Percentiles rank a stretch among this genome's conserved stretches.
Evolutionary conservation across 768 basidiomycete species (phyloP).

Genomic region (Cubamyces lactineus): DNA sequence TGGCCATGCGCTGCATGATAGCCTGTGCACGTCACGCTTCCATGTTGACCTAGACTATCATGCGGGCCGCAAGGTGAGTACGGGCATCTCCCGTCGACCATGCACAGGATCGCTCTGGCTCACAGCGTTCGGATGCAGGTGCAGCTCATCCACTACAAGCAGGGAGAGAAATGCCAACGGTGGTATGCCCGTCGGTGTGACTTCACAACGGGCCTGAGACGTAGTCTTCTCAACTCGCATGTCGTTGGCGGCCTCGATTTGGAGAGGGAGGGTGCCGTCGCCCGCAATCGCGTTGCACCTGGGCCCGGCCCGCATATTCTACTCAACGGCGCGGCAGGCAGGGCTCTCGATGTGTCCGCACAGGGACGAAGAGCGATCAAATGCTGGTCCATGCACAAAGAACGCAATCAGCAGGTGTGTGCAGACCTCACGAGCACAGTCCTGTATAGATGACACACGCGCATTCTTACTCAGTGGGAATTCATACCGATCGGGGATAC

Average conservation of each 20-base stretch:
- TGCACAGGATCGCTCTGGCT: neutral
- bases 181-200: neutral
- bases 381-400: neutral
- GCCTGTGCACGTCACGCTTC: no score
- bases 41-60: no score
- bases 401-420: neutral
- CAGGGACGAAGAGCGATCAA: neutral
- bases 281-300: neutral
- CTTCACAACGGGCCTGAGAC: neutral
- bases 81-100: neutral
- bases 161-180: neutral
- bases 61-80: neutral
- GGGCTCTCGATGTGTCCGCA: neutral
- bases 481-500: neutral
- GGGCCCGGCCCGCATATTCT: neutral
- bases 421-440: no score
- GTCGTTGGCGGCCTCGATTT: neutral
- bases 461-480: neutral
- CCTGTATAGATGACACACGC: no score
- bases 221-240: neutral
- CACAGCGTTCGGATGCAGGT: neutral
- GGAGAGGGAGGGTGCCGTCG: neutral
- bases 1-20: no score
- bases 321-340: neutral
- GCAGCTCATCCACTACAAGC: neutral